Conservation (phyloP, 305 asterid genomes). For the Fraxinus greggii region DNA sequence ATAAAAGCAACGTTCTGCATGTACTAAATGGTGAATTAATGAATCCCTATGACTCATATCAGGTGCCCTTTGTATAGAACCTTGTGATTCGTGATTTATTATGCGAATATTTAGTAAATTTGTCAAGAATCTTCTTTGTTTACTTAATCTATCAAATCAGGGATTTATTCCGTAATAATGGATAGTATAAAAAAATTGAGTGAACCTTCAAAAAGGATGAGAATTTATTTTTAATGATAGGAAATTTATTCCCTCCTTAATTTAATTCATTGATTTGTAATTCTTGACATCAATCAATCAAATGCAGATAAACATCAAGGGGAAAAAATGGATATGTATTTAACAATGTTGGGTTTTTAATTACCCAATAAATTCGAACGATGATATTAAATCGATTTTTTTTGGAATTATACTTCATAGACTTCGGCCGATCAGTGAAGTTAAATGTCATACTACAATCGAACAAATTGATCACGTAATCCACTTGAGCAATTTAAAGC, state of each 20-base stretch:
- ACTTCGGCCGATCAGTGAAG: no score
- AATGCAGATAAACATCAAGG: neutral
- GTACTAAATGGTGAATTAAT: neutral
- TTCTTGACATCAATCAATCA: neutral
- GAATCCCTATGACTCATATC: neutral
- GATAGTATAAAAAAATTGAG: no score
- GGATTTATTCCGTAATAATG: neutral
- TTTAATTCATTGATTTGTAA: no score
- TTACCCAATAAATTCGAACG: no score
- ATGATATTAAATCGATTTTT: no score
- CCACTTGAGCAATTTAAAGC: no score
- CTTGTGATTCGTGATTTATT: neutral
- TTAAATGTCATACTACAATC: no score
- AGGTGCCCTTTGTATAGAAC: neutral
- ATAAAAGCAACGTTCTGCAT: neutral
- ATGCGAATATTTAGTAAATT: neutral
- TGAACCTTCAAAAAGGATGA: neutral
- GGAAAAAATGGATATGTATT: neutral
- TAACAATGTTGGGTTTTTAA: no score
- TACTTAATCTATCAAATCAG: neutral
- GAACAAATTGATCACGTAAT: no score
- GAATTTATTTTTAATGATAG: neutral
- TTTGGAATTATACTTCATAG: no score
- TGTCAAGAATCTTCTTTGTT: neutral
- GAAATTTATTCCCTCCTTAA: neutral